Conservation (phyloP, 2,329 filamentous ascomycete genomes). For the Chaetoscypha palmicola region DNA sequence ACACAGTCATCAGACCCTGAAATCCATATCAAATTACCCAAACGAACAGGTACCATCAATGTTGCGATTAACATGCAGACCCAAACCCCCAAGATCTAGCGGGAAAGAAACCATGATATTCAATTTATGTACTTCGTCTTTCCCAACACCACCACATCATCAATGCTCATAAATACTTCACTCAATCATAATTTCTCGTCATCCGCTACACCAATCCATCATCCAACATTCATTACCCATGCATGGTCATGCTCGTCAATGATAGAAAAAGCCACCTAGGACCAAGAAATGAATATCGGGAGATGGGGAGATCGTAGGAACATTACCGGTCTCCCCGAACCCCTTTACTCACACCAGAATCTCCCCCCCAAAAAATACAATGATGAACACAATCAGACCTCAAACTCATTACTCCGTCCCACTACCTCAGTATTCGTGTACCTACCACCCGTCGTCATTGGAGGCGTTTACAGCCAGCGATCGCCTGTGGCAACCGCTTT, state of each 20-base stretch:
- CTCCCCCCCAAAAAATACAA: background rate
- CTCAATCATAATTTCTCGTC: too few species aligned
- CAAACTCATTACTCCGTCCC: background rate
- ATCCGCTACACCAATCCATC: too few species aligned
- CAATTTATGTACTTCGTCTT: slow-evolving; percentile 9
- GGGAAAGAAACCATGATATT: slow-evolving; percentile 8
- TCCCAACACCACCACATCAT: background rate
- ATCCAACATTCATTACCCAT: slow-evolving; percentile 2
- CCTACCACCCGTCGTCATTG: background rate
- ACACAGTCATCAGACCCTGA: too few species aligned
- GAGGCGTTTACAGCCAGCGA: slow-evolving; percentile 21
- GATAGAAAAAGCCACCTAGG: background rate
- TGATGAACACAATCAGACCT: background rate
- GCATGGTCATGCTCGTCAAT: background rate
- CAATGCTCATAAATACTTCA: background rate
- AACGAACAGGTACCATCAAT: too few species aligned
- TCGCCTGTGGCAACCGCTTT: slow-evolving; percentile 16
- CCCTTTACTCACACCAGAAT: background rate
- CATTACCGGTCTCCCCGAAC: background rate
- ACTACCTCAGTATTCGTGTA: background rate
- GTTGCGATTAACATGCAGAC: too few species aligned
- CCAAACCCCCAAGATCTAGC: too few species aligned
- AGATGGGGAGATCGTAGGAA: background rate
- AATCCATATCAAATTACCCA: too few species aligned
- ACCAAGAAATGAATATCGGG: background rate